Conservation (phyloP, 129 eudicot species). For the Flaveria bidentis region DNA sequence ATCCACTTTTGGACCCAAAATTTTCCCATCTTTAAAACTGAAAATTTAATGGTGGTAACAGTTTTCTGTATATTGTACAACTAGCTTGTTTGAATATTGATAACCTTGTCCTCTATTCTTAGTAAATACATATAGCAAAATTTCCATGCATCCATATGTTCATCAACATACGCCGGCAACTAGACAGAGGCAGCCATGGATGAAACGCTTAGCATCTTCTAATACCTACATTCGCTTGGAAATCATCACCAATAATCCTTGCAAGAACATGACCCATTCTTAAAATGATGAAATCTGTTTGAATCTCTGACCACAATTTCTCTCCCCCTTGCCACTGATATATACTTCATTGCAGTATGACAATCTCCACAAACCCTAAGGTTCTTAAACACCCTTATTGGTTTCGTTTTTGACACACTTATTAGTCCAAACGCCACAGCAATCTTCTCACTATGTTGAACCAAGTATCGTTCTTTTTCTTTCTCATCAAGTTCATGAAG, state of each 20-base stretch:
- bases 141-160: slow-evolving; percentile 8
- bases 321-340: slow-evolving; percentile 57
- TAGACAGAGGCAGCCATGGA: not conserved
- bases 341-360: slow-evolving; percentile 66
- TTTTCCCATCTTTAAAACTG: not conserved
- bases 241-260: slow-evolving; percentile 67
- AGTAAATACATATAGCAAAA: slow-evolving; percentile 20
- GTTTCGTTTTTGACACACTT: slow-evolving; percentile 44
- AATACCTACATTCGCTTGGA: not conserved
- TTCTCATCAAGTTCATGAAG: slow-evolving; percentile 71
- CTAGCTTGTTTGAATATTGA: slow-evolving; percentile 2
- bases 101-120: slow-evolving; percentile 5
- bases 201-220: not conserved
- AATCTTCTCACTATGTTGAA: slow-evolving; percentile 78
- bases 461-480: slow-evolving; percentile 50
- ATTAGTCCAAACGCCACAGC: slow-evolving; percentile 78
- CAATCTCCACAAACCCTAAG: slow-evolving; percentile 71
- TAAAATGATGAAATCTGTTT: slow-evolving; percentile 70
- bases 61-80: not conserved
- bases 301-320: slow-evolving; percentile 73
- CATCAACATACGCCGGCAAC: not conserved
- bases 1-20: not conserved
- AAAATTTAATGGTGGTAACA: not conserved
- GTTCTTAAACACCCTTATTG: slow-evolving; percentile 67
- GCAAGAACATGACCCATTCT: slow-evolving; percentile 66